These are phyloP conservation scores for Yamadazyma kitorensis DNA, from an alignment of 805 yeast genomes.

Conservation along the genomic window DNA sequence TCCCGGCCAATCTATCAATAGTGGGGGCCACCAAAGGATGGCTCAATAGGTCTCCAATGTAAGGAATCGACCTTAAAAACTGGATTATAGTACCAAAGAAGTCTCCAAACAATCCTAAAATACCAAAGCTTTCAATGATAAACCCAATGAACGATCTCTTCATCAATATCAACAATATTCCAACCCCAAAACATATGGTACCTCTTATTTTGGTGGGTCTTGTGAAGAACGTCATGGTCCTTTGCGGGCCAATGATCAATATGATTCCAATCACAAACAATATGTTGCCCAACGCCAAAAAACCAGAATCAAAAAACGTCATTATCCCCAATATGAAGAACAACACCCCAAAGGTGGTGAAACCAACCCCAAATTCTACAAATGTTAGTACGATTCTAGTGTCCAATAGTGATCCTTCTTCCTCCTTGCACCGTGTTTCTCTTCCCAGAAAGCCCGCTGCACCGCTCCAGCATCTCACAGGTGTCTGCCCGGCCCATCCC, in stretches of 20 bases:
- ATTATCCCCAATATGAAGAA: constrained; percentile 80
- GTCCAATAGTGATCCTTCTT: no score
- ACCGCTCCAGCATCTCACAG: no score
- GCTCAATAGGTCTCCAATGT: constrained; percentile 80
- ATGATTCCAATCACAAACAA: constrained; percentile 78
- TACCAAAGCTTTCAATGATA: constrained; percentile 82
- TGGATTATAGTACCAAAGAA: constrained; percentile 86
- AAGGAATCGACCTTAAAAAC: constrained; percentile 82
- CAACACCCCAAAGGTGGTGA: constrained; percentile 80
- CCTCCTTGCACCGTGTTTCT: constrained; percentile 1
- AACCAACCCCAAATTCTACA: constrained; percentile 85
- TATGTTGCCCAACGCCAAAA: constrained; percentile 86
- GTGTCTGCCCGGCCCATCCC: no score
- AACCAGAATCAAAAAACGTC: constrained; percentile 83
- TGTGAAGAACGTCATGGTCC: constrained; percentile 78
- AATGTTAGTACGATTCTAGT: constrained; percentile 18
- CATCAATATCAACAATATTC: constrained; percentile 70
- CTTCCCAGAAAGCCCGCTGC: no score
- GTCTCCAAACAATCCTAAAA: constrained; percentile 86
- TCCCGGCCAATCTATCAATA: constrained; percentile 42
- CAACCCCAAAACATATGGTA: constrained; percentile 71
- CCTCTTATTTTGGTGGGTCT: constrained; percentile 88
- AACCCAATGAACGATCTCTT: constrained; percentile 85
- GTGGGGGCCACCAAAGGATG: constrained; percentile 81
- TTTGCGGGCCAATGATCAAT: constrained; percentile 82